Conservation (phyloP, 1,284 basidiomycete species). For the Trichosporon sp. region DNA sequence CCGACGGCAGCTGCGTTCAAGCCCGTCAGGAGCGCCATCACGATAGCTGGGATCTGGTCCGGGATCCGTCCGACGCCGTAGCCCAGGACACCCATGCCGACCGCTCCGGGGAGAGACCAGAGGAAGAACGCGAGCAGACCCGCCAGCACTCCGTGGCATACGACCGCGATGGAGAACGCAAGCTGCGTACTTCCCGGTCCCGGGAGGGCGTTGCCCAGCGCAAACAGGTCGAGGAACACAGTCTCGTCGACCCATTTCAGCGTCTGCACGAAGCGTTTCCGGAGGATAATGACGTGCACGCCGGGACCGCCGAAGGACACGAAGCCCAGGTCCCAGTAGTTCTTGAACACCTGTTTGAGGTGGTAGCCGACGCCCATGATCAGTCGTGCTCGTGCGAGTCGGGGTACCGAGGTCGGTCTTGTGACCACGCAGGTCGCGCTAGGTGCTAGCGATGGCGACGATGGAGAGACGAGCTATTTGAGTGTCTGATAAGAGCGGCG, state of each 20-base stretch:
- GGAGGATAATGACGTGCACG: constrained; percentile 45
- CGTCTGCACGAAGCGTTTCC: constrained; percentile 42
- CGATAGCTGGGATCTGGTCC: constrained; percentile 60
- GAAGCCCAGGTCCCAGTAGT: constrained; percentile 44
- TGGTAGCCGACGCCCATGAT: constrained; percentile 9
- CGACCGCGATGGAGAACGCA: constrained; percentile 55
- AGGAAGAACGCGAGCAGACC: constrained; percentile 55
- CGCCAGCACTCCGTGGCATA: constrained; percentile 51
- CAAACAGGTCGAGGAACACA: constrained; percentile 56
- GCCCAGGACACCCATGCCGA: constrained; percentile 62
- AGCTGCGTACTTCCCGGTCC: constrained; percentile 59
- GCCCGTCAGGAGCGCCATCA: constrained; percentile 63
- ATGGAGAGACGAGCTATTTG: not conserved
- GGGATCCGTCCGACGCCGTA: constrained; percentile 61
- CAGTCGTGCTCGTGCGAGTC: not conserved
- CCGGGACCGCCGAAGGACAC: constrained; percentile 45
- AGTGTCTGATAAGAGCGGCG: not conserved
- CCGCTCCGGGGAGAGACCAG: constrained; percentile 60
- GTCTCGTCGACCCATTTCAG: constrained; percentile 42
- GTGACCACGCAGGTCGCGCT: not conserved
- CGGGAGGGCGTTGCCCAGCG: constrained; percentile 58
- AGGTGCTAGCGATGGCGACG: not conserved
- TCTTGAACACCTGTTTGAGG: constrained; percentile 22
- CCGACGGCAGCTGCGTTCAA: constrained; percentile 66
- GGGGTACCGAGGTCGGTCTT: not conserved